Percentiles rank a stretch among this genome's conserved stretches.
Evolutionary conservation across 257 asterid species (phyloP).

Genomic region (Lycium barbarum): DNA sequence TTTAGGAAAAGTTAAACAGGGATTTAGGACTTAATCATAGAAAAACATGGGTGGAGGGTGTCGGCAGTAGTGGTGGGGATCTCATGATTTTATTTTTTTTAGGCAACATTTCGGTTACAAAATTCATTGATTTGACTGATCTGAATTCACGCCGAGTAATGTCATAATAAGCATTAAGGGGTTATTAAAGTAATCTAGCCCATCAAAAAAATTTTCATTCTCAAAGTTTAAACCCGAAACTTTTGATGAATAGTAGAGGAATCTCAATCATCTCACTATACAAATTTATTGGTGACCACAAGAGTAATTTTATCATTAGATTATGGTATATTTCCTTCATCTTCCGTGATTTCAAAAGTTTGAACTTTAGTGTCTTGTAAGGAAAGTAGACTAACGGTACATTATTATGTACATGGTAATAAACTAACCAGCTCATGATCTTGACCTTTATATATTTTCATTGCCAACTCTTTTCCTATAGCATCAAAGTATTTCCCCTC

Average conservation of each 20-base stretch:
- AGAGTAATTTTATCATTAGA: neutral
- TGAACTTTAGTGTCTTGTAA: neutral
- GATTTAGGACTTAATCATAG: slow-evolving; percentile 3
- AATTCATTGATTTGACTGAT: neutral
- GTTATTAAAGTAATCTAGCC: neutral
- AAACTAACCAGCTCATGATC: neutral
- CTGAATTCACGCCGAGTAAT: neutral
- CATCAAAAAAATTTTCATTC: neutral
- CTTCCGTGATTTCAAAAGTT: slow-evolving; percentile 7
- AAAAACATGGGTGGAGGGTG: slow-evolving; percentile 17
- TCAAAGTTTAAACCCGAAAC: neutral
- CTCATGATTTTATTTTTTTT: neutral
- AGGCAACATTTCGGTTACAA: accelerated
- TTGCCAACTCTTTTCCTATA: neutral
- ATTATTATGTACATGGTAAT: slow-evolving; percentile 4
- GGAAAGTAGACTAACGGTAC: slow-evolving; percentile 2
- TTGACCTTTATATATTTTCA: neutral
- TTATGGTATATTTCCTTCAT: neutral
- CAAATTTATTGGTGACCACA: neutral
- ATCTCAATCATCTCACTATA: neutral
- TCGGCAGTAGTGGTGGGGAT: neutral
- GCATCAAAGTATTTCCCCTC: neutral
- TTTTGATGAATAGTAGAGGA: neutral
- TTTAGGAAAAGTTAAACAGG: neutral
- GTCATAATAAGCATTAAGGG: neutral